phyloP scores from a whole-genome alignment of 2,329 filamentous ascomycete genomes.

The Scedosporium aurantiacum region DNA sequence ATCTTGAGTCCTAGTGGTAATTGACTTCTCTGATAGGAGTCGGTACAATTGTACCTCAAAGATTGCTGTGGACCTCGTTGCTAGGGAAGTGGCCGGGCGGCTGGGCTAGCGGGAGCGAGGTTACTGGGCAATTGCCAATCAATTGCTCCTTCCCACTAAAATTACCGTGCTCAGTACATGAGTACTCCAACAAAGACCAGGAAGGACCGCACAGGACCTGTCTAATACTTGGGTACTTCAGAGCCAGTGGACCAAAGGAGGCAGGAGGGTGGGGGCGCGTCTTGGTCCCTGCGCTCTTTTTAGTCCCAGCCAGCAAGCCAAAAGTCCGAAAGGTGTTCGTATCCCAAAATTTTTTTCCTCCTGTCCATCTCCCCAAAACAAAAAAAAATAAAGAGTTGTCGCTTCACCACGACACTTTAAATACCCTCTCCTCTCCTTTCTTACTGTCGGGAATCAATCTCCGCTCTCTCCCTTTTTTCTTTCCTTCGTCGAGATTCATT shows the following conservation, averaged over 20 bases:
- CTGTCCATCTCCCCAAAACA: conserved; percentile 1
- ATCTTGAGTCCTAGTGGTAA: background rate
- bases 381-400: conserved; percentile 3
- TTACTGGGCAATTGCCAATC: background rate
- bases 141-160: background rate
- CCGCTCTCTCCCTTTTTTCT: conserved; percentile 49
- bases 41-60: background rate
- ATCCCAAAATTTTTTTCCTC: conserved; percentile 6
- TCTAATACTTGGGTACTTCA: no score
- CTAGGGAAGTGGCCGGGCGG: background rate
- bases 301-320: background rate
- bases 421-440: conserved; percentile 30
- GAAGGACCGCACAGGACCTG: no score
- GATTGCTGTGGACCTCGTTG: background rate
- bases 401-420: conserved; percentile 8
- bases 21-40: background rate
- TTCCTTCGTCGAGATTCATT: conserved; percentile 28
- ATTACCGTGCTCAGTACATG: background rate
- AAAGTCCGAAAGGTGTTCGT: conserved; percentile 6
- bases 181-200: no score
- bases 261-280: background rate
- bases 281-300: conserved; percentile 6
- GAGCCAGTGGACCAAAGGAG: background rate
- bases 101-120: conserved; percentile 1
- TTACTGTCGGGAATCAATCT: conserved; percentile 38